These are phyloP conservation scores for Tulasnella sp. DNA, from an alignment of 768 basidiomycete genomes.

Conservation along the genomic window DNA sequence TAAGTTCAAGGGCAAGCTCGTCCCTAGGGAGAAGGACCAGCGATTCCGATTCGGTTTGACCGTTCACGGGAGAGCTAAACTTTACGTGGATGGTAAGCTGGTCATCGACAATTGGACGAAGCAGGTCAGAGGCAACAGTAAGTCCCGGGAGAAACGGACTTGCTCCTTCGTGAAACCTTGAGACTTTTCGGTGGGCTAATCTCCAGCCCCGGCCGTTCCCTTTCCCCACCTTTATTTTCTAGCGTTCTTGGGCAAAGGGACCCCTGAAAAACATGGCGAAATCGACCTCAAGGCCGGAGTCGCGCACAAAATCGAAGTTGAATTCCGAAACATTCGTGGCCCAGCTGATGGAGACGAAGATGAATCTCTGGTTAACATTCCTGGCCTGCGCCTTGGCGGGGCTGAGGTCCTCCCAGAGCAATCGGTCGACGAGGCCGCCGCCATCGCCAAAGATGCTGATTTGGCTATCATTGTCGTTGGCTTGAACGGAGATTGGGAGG, in stretches of 20 bases:
- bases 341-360: slow-evolving; percentile 38
- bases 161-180: background rate
- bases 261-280: slow-evolving; percentile 58
- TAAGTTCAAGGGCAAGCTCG: slow-evolving; percentile 51
- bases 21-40: slow-evolving; percentile 36
- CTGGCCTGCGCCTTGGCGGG: slow-evolving; percentile 33
- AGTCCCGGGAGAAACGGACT: background rate
- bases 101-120: slow-evolving; percentile 73
- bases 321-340: slow-evolving; percentile 56
- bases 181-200: background rate
- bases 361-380: background rate
- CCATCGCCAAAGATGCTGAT: slow-evolving; percentile 31
- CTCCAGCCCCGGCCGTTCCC: slow-evolving; percentile 50
- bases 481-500: slow-evolving; percentile 54
- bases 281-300: slow-evolving; percentile 46
- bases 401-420: slow-evolving; percentile 30
- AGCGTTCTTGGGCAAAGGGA: slow-evolving; percentile 59
- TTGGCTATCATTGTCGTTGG: slow-evolving; percentile 33
- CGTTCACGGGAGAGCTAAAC: slow-evolving; percentile 45
- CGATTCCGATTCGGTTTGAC: slow-evolving; percentile 38
- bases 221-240: slow-evolving; percentile 37
- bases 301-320: slow-evolving; percentile 52
- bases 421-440: slow-evolving; percentile 33
- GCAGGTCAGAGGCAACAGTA: slow-evolving; percentile 60
- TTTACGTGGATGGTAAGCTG: slow-evolving; percentile 50